Conservation (phyloP, 2,329 filamentous ascomycete species). For the Polychaeton citri region DNA sequence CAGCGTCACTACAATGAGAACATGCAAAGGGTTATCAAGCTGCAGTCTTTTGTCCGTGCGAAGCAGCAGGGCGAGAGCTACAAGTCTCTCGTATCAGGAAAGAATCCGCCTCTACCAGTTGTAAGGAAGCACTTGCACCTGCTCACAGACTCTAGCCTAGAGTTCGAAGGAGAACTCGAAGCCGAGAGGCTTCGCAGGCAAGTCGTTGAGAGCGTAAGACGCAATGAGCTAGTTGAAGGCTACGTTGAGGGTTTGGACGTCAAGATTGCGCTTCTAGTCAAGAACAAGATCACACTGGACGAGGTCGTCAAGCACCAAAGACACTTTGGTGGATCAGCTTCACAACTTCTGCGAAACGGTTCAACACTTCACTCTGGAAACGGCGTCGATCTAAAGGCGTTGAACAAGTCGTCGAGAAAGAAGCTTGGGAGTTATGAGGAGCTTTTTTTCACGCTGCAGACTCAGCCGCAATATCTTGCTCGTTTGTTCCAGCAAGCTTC, state of each 20-base stretch:
- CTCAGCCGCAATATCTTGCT: conserved; percentile 87
- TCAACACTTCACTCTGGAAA: conserved; percentile 52
- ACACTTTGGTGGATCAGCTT: conserved; percentile 63
- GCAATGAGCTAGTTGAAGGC: conserved; percentile 93
- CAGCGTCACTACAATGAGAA: conserved; percentile 83
- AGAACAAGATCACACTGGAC: conserved; percentile 98
- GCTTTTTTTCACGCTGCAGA: conserved; percentile 93
- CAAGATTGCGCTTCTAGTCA: conserved; percentile 94
- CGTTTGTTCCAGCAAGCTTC: conserved; percentile 73
- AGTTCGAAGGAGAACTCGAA: conserved; percentile 97
- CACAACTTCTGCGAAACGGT: conserved; percentile 18
- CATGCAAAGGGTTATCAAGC: conserved; percentile 98
- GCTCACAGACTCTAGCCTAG: conserved; percentile 94
- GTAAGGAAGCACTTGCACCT: conserved; percentile 98
- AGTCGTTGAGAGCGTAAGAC: conserved; percentile 90
- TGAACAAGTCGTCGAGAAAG: conserved; percentile 91
- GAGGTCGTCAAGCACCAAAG: conserved; percentile 95
- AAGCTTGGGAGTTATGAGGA: conserved; percentile 97
- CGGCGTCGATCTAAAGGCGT: conserved; percentile 82
- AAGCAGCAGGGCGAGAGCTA: conserved; percentile 96
- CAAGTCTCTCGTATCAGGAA: conserved; percentile 89
- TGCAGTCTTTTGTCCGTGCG: conserved; percentile 89
- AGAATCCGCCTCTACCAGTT: conserved; percentile 90
- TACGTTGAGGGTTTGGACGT: conserved; percentile 98
- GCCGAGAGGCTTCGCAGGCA: conserved; percentile 91